Base-by-base conservation (phyloP, 257 asterid genomes). In the Nicotiana benthamiana region DNA sequence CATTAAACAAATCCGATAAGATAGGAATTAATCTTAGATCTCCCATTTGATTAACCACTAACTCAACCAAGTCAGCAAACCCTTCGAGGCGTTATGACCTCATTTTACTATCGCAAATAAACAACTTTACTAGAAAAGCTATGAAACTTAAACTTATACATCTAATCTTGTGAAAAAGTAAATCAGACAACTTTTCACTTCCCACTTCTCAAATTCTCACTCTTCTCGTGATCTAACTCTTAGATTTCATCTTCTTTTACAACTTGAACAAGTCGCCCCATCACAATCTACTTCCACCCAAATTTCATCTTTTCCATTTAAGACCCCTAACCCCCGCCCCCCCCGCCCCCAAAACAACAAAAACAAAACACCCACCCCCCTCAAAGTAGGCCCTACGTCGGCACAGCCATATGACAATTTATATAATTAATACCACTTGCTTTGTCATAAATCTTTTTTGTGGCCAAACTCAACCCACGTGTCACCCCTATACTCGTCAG, bases 371-470 rank as follows among this genome's bases (percentile, higher is more conserved):
- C 53, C 53, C 68, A 26, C 54, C 52, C n/a, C 6, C 67, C 28
- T 16, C 9, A 54, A 65, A 13, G 83, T 83, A 57, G 94, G 85
- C 79, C 96, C 93, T 56, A 91, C 90, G 94, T 91, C 95, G 95
- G 97, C 97, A 91, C 89, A 91, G 93, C 89, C 94, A 85, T 22
- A 24, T 82, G 92, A 88, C 90, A 88, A 86, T 87, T 84, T 84
- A 90, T 81, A 87, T 87, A 84, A 30, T 86, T 85, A 87, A 86
- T 82, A 88, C 87, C 91, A 84, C 60, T 56, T 81, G 83, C 20
- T 13, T 22, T 24, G 60, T 22, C 24, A 48, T 43, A 87, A 89
- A 85, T 83, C 90, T 75, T 84, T 85, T 84, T 22, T 83, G 74
- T 90, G 95, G 95, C 87, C 81, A 10, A 65, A 80, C n/a, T 0